These are phyloP conservation scores for Wickerhamiella shivajii DNA, from an alignment of 805 yeast genomes.

Conservation along the genomic window DNA sequence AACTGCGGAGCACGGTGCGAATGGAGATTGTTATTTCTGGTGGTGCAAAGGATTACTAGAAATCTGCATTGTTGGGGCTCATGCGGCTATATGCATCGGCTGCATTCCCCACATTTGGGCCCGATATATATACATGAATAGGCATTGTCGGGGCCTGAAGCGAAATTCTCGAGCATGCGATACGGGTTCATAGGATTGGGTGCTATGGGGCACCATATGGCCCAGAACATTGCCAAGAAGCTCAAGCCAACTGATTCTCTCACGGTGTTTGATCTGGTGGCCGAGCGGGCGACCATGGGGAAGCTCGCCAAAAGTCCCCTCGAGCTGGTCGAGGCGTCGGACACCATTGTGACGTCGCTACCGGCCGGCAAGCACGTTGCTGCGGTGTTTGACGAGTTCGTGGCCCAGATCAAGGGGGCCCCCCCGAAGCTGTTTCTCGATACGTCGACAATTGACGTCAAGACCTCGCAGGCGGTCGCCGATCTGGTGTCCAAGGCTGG, in stretches of 20 bases:
- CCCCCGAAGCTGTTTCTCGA: conserved; percentile 28
- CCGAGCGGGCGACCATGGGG: conserved; percentile 18
- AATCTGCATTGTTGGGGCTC: no score
- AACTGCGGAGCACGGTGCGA: no score
- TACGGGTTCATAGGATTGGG: conserved; percentile 46
- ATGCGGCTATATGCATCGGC: no score
- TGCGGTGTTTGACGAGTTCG: conserved; percentile 29
- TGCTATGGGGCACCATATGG: conserved; percentile 43
- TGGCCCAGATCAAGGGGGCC: conserved; percentile 19
- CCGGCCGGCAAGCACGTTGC: conserved; percentile 40
- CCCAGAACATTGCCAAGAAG: conserved; percentile 32
- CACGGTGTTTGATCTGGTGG: conserved; percentile 31
- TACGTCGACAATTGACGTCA: conserved; percentile 38
- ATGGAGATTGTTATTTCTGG: no score
- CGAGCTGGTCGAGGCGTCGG: conserved; percentile 18
- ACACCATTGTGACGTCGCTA: conserved; percentile 35
- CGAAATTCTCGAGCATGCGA: conserved; percentile 5
- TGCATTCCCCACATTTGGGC: conserved; percentile 3
- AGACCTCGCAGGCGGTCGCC: conserved; percentile 32
- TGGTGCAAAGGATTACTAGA: no score
- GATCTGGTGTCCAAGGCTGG: conserved; percentile 20
- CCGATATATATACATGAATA: neutral
- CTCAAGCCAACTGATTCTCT: conserved; percentile 28
- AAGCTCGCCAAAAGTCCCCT: conserved; percentile 14
- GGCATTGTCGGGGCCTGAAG: no score